phyloP scores from a whole-genome alignment of 345 rosid genomes.

The Pelargonium nanum region DNA sequence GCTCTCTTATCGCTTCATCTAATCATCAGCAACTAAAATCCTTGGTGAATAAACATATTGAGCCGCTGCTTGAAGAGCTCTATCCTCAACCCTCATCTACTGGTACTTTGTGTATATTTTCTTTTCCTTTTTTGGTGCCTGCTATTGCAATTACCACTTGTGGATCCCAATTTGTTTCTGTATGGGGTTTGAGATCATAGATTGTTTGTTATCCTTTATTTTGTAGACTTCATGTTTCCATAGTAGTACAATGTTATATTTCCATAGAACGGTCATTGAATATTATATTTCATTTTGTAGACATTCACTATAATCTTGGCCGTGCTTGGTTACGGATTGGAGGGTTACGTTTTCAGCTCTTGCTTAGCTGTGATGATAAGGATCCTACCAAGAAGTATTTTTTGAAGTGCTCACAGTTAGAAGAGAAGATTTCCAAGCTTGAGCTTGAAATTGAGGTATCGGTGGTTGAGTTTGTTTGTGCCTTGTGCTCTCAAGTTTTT shows the following conservation, averaged over 20 bases:
- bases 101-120: constrained; percentile 35
- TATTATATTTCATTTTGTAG: constrained; percentile 26
- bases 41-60: constrained; percentile 28
- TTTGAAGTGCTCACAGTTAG: constrained; percentile 41
- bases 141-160: background rate
- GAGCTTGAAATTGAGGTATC: constrained; percentile 68
- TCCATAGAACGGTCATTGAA: background rate
- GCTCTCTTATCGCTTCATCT: constrained; percentile 45
- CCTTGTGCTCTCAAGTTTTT: background rate
- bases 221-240: background rate
- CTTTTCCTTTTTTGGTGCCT: background rate
- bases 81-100: constrained; percentile 34
- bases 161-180: background rate
- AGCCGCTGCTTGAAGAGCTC: constrained; percentile 50
- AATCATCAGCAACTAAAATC: constrained; percentile 51
- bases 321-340: constrained; percentile 70
- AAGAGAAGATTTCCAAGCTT: constrained; percentile 47
- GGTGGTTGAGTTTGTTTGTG: background rate
- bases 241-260: background rate
- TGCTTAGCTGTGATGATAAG: constrained; percentile 50
- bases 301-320: constrained; percentile 41
- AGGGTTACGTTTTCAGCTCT: constrained; percentile 58
- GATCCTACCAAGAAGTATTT: constrained; percentile 77
- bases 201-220: background rate
- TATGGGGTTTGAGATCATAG: background rate